A percentile compares a stretch with the other conserved stretches of the same genome.
Conservation (phyloP, 31 red algal genomes). For the Odonthalia washingtoniensis region DNA sequence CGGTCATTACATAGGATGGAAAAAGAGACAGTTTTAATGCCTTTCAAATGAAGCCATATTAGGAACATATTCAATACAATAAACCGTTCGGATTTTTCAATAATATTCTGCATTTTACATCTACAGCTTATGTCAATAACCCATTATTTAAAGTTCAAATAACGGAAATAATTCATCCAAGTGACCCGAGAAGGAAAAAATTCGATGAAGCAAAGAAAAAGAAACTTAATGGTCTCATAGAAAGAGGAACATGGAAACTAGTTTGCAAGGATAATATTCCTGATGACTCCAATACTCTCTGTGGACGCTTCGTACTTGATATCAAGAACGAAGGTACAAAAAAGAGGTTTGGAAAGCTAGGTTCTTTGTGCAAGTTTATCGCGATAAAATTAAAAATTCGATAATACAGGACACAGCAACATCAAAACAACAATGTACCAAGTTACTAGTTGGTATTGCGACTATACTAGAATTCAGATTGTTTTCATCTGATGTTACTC, state of each 20-base stretch:
- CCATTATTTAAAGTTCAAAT: background rate
- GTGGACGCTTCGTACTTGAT: slow-evolving; percentile 25
- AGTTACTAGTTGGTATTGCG: background rate
- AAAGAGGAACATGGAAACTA: slow-evolving; percentile 32
- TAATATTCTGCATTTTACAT: background rate
- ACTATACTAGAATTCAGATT: background rate
- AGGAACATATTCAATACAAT: background rate
- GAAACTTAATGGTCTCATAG: background rate
- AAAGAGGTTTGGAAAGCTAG: slow-evolving; percentile 54
- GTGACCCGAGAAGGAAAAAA: background rate
- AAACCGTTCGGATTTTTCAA: background rate
- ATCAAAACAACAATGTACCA: background rate
- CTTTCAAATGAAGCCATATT: background rate
- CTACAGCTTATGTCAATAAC: background rate
- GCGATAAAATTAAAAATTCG: slow-evolving; percentile 12
- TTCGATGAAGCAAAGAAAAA: background rate
- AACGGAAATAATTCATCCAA: background rate
- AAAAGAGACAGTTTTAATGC: too few species aligned
- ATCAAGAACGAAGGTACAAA: slow-evolving; percentile 48
- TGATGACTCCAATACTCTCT: slow-evolving; percentile 24
- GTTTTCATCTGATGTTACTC: background rate
- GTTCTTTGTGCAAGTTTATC: slow-evolving; percentile 39
- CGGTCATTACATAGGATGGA: too few species aligned
- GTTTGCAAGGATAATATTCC: slow-evolving; percentile 39
- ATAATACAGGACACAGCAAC: background rate